phyloP scores from a whole-genome alignment of 106 monocot species.

The Allium cepa region DNA sequence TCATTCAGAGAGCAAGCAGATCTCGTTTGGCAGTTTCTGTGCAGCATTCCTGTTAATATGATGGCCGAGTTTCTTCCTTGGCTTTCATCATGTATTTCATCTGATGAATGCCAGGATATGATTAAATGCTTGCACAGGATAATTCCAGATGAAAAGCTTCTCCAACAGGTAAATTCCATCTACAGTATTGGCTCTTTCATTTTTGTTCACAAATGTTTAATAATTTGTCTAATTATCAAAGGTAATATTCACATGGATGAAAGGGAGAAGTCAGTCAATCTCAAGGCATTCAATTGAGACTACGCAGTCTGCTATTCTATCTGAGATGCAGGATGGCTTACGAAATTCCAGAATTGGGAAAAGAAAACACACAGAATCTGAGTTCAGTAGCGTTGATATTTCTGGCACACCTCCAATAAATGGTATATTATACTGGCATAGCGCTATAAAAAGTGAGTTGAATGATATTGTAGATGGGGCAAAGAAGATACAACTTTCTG shows the following conservation, averaged over 20 bases:
- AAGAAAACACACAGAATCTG: conserved; percentile 47
- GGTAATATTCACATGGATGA: conserved; percentile 95
- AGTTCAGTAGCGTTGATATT: conserved; percentile 14
- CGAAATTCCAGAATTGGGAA: conserved; percentile 46
- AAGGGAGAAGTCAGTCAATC: conserved; percentile 32
- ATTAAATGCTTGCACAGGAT: conserved; percentile 71
- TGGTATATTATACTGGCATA: conserved; percentile 95
- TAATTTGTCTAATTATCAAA: neutral
- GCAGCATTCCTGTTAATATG: conserved; percentile 98
- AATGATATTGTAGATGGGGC: conserved; percentile 79
- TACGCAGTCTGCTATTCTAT: conserved; percentile 8
- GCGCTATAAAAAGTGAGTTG: conserved; percentile 83
- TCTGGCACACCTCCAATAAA: conserved; percentile 60
- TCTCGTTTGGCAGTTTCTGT: conserved; percentile 93
- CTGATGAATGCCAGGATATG: conserved; percentile 82
- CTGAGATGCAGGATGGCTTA: conserved; percentile 18
- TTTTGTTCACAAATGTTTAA: neutral
- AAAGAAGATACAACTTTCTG: conserved; percentile 80
- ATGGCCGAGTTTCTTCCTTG: conserved; percentile 86
- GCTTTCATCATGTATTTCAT: conserved; percentile 76
- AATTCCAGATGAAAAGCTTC: conserved; percentile 87
- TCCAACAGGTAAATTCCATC: conserved; percentile 55
- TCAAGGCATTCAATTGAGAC: conserved; percentile 4
- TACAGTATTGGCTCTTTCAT: neutral
- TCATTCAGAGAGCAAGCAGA: conserved; percentile 90